Evolutionary conservation across 2,329 filamentous ascomycete species (phyloP), one percentile per base, ranked within the genome.

Genomic region (Teratosphaeria destructans): DNA sequence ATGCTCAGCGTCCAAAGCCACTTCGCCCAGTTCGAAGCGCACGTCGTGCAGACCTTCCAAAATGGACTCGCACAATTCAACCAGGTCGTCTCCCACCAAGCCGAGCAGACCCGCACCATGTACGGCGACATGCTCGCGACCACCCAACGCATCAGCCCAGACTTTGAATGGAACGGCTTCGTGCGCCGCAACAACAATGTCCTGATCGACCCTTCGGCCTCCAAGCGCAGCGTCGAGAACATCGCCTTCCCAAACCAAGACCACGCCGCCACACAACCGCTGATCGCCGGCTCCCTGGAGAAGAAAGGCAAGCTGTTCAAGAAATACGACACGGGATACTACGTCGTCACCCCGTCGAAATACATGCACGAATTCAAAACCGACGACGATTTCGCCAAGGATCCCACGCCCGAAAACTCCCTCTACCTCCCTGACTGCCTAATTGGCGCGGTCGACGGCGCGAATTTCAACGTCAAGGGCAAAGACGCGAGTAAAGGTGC

Each of bases 361-460:
- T 99, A 87, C 76, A 77, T 99, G 60, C 94, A 99, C 77, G 92
- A 96, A 75, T 99, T 95, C 81, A 95, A 95, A 77, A 91, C 95
- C 70, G 88, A 89, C 71, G 93, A 97, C 69, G 82, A 86, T 68
- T 81, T 84, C 70, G 77, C 77, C 60, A 80, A 84, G 68, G 90
- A 95, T 62, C 90, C 90, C 10, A 81, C 82, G 59, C 93, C 94
- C 0, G 93, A 99, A 72, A 79, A 94, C 49, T 94, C 89, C 14
- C 84, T 99, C 65, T 97, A 93, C 74, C 85, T 99, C 0, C 92
- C 94, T 11, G 94, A 99, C 67, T 95, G 93, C 67, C 75, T 86
- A 54, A 83, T 97, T 60, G 90, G 91, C 60, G 81, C 78, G 26
- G 74, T 84, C 34, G 85, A 81, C 65, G 91, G 88, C 58, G 83